phyloP scores from a whole-genome alignment of 2,329 filamentous ascomycete species.

The Talaromyces atroroseus region DNA sequence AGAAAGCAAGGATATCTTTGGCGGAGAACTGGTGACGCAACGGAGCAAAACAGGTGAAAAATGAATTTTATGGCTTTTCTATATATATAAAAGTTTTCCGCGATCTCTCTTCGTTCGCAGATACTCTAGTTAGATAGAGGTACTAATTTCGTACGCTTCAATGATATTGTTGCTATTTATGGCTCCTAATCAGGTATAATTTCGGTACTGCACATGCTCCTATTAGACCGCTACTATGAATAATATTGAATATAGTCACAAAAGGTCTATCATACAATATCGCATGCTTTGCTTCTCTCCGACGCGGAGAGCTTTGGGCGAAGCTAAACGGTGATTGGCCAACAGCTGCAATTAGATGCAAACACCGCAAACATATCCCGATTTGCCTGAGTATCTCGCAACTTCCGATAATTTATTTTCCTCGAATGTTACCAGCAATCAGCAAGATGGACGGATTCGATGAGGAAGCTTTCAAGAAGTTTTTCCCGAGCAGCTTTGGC shows the following conservation, averaged over 20 bases:
- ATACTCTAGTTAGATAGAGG: neutral
- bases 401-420: neutral
- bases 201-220: neutral
- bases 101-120: neutral
- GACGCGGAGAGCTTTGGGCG: neutral
- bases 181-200: neutral
- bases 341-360: constrained; percentile 4
- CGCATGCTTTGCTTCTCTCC: neutral
- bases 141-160: neutral
- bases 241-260: neutral
- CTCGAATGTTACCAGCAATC: neutral
- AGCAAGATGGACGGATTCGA: constrained; percentile 40
- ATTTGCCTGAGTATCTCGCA: neutral
- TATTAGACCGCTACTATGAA: neutral
- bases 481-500: constrained; percentile 78
- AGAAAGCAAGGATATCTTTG: constrained; percentile 29
- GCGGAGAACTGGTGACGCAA: constrained; percentile 31
- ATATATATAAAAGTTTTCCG: neutral
- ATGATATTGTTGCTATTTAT: neutral
- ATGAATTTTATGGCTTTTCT: neutral
- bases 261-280: neutral
- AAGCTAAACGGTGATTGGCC: constrained; percentile 4
- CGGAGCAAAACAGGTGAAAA: constrained; percentile 23
- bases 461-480: constrained; percentile 47
- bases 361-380: constrained; percentile 11